These are phyloP conservation scores for Plasmodium gaboni DNA, from an alignment of 169 alveolate species.

Conservation along the genomic window DNA sequence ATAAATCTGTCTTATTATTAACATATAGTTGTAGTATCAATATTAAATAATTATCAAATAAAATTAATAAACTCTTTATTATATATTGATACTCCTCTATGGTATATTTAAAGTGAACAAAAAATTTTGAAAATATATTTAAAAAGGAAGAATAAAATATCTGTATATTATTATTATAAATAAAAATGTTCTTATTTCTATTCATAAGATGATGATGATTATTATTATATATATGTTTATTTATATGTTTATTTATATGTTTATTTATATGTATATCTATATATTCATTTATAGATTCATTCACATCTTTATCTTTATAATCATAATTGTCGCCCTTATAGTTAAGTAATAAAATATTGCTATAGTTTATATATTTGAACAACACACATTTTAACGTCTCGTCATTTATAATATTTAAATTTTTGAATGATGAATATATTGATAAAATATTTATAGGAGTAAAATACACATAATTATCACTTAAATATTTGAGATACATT, in stretches of 20 bases:
- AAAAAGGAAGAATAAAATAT: conserved; percentile 22
- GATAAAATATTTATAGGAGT: conserved; percentile 11
- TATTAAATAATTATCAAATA: conserved; percentile 42
- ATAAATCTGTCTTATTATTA: not conserved
- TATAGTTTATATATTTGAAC: conserved; percentile 8
- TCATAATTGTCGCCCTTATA: not conserved
- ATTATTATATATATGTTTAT: not conserved
- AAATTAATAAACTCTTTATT: conserved; percentile 20
- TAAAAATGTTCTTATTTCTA: not conserved
- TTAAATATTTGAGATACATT: conserved; percentile 1
- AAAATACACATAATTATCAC: conserved; percentile 10
- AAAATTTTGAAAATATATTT: conserved; percentile 37
- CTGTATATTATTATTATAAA: conserved; percentile 17
- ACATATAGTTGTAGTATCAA: conserved; percentile 15
- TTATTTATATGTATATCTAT: no score
- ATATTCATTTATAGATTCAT: no score
- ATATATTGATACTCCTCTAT: conserved; percentile 19
- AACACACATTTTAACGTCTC: not conserved
- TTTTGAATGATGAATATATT: conserved; percentile 20
- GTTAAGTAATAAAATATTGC: not conserved
- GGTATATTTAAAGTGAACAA: conserved; percentile 18
- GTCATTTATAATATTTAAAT: conserved; percentile 17
- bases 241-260: no score
- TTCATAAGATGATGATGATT: not conserved
- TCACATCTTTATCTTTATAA: not conserved